phyloP scores from a whole-genome alignment of 371 early-diverging fungal species.

The Choanephora cucurbitarum region DNA sequence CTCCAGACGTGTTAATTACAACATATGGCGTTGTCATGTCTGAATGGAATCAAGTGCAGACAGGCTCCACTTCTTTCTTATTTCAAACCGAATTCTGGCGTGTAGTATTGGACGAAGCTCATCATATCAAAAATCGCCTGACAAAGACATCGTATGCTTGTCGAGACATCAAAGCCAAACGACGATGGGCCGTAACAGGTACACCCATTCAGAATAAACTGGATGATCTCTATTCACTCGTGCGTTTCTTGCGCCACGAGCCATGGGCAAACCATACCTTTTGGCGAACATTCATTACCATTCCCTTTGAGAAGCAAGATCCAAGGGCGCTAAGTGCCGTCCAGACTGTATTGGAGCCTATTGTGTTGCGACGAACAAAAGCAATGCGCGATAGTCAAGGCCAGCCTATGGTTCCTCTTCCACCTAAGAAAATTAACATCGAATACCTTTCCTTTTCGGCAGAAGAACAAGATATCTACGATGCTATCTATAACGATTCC shows the following conservation, averaged over 20 bases:
- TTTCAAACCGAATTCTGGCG: constrained; percentile 58
- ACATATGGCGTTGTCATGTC: constrained; percentile 65
- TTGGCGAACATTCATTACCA: constrained; percentile 66
- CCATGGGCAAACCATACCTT: constrained; percentile 70
- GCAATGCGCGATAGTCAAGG: constrained; percentile 58
- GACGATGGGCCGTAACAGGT: constrained; percentile 83
- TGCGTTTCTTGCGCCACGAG: constrained; percentile 74
- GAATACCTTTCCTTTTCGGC: constrained; percentile 60
- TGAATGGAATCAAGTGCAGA: constrained; percentile 40
- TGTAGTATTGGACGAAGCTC: constrained; percentile 79
- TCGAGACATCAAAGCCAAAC: constrained; percentile 56
- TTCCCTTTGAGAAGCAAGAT: constrained; percentile 66
- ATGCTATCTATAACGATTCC: constrained; percentile 48
- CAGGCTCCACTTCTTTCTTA: constrained; percentile 8
- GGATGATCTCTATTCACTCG: constrained; percentile 80
- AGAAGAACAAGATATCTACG: constrained; percentile 49
- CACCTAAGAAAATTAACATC: constrained; percentile 56
- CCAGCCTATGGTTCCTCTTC: constrained; percentile 63
- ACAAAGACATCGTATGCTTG: constrained; percentile 66
- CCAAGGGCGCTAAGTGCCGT: constrained; percentile 58
- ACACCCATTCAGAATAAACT: constrained; percentile 79
- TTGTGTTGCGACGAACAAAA: constrained; percentile 70
- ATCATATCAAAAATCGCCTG: constrained; percentile 66
- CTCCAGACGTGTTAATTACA: constrained; percentile 65
- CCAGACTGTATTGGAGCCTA: constrained; percentile 67